Evolutionary conservation across 1,284 basidiomycete species (phyloP), one percentile per base, ranked within the genome.

Genomic region (Puccinia polysora): DNA sequence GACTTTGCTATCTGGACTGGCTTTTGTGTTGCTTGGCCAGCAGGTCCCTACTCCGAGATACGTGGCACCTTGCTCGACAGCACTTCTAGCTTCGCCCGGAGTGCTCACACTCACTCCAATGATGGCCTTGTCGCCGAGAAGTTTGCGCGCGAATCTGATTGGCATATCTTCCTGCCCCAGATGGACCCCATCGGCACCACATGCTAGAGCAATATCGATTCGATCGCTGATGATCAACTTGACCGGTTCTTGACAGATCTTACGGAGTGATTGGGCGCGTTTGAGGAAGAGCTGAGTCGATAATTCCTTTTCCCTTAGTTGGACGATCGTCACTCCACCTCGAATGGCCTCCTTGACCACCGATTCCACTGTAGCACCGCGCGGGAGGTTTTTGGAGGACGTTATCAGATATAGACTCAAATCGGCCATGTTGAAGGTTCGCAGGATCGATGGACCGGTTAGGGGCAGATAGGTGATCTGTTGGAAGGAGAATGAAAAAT

Each of bases 221-320:
- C 92, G 86, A 81, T 95, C 92, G 78, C 97, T 97, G 81, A 97
- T 90, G 73, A 97, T 83, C 32, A 97, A 83, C 0, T 91, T 91
- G 23, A 96, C 86, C 1, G 68, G 55, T 43, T 38, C 18, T 23
- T 70, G 40, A 50, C 68, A 70, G 4, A 70, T 70, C 32, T 62
- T 23, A 6, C 68, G 68, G 5, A 70, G 58, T 15, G 47, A 12
- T 14, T 18, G 20, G 28, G 68, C 68, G 10, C 55, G 58, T 47
- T 62, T 25, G 6, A 70, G 49, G 25, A 70, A 70, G 15, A 60
- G 23, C 34, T 49, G 45, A 49, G 68, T 70, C n/a, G 58, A 18
- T 15, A 70, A 45, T 43, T 70, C 43, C 40, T 70, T 70, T 40
- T 70, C 68, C 12, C 68, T 20, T 15, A 70, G 58, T 38, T 70